Evolutionary conservation across 2,329 filamentous ascomycete genomes (phyloP).

Genomic region (Hysterium pulicare): DNA sequence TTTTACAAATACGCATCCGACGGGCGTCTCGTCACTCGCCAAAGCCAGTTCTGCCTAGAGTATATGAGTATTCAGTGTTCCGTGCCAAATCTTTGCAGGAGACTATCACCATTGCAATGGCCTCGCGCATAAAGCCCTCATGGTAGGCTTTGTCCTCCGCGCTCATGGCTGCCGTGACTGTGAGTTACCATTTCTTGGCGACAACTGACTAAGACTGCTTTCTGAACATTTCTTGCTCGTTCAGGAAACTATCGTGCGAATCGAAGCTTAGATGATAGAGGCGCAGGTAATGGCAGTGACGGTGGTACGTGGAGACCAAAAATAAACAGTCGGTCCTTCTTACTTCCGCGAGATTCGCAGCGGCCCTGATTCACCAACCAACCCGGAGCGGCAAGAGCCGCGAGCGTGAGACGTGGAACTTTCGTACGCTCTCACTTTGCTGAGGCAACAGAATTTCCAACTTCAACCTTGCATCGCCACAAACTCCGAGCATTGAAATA

Average conservation of each 20-base stretch:
- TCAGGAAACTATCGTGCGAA: too few species aligned
- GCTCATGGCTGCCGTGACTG: conserved; percentile 21
- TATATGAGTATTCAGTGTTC: conserved; percentile 2
- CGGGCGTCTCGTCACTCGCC: conserved; percentile 83
- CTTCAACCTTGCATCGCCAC: conserved; percentile 2
- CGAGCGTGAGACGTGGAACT: conserved; percentile 4
- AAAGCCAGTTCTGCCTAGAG: conserved; percentile 79
- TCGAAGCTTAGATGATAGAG: too few species aligned
- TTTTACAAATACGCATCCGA: conserved; percentile 91
- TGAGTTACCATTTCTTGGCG: not conserved
- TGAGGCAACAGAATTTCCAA: not conserved
- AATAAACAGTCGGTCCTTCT: too few species aligned
- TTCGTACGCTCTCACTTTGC: not conserved
- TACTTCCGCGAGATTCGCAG: too few species aligned
- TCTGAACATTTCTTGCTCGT: too few species aligned
- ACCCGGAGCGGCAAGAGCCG: conserved; percentile 5
- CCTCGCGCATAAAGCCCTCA: conserved; percentile 75
- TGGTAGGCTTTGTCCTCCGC: conserved; percentile 46
- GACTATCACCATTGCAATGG: conserved; percentile 71
- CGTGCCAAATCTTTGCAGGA: conserved; percentile 15
- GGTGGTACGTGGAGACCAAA: too few species aligned
- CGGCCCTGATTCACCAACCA: too few species aligned
- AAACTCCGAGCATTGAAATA: conserved; percentile 2
- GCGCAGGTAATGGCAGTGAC: too few species aligned
- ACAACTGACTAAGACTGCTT: too few species aligned